Evolutionary conservation across 1,284 basidiomycete genomes (phyloP), one percentile per base, ranked within the genome.

Genomic region (Cryptococcus hybrid): DNA sequence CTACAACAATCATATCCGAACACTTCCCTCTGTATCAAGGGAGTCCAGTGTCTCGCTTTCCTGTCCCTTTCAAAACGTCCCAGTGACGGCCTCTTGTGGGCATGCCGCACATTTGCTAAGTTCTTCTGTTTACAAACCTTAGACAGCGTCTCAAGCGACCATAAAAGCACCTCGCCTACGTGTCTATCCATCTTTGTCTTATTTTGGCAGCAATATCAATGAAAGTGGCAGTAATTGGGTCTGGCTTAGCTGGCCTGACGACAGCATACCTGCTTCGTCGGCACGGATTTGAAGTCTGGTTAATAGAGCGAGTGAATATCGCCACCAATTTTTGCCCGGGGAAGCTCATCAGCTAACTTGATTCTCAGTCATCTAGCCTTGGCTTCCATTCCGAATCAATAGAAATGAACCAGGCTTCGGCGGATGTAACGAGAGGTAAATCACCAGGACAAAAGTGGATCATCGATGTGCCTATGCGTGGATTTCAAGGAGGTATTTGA

Each of bases 391-490:
- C 73, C 4, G 59, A 65, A 8, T 71, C 65, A 36, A 61, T 76
- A 46, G 56, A 67, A 39, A 8, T 47, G 15, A 61, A 72, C 18
- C 30, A 30, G 4, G 3, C 30, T 4, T 51, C 34, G 34, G 42
- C 18, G 24, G 76, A 84, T 84, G 85, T 65, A 79, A 82, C 12
- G 78, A 82, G 15, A 85, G 84, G 3, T 51, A 59, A 69, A 12
- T 67, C 68, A 40, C 59, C 73, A 34, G 79, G 78, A 8, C 57
- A 46, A 34, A 38, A 37, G 83, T 70, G 71, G 67, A 56, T 63
- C 47, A 80, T 89, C 5, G 87, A 89, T 67, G 87, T 88, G 0
- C 88, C 88, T 1, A 89, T 89, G 88, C 79, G 88, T 24, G 86
- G 85, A 1, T 89, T 89, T 70, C 87, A 89, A 80, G 86, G 86